A percentile compares a stretch with the other conserved stretches of the same genome.
These are phyloP conservation scores for Diplotaxis tenuifolia DNA, from an alignment of 345 rosid species.

Conservation along the genomic window DNA sequence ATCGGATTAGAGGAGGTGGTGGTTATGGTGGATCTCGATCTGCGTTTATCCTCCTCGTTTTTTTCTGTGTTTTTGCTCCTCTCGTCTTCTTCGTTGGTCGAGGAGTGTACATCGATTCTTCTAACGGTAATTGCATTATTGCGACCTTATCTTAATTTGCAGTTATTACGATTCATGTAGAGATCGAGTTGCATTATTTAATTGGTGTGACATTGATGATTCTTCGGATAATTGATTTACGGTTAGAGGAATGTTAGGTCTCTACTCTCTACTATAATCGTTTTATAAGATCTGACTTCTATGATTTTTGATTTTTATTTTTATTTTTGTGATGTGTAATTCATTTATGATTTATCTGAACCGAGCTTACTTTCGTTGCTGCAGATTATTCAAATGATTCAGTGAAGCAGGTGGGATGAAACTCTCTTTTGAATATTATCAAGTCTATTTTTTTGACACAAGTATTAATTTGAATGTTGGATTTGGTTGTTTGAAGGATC, in stretches of 20 bases:
- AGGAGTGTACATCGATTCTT: conserved; percentile 49
- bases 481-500: conserved; percentile 47
- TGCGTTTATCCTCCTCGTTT: conserved; percentile 42
- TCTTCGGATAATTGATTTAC: neutral
- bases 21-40: conserved; percentile 68
- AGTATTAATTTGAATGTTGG: conserved; percentile 6
- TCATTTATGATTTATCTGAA: neutral
- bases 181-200: conserved; percentile 1
- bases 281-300: neutral
- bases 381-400: conserved; percentile 57
- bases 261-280: neutral
- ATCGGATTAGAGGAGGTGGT: conserved; percentile 49
- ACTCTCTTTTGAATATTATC: neutral
- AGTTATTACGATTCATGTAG: neutral
- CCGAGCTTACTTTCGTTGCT: neutral
- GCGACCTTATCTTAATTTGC: neutral
- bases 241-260: neutral
- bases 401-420: conserved; percentile 49
- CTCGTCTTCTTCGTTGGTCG: conserved; percentile 69
- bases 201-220: conserved; percentile 5
- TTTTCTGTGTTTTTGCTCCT: conserved; percentile 64
- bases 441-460: neutral
- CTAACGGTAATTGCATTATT: conserved; percentile 45
- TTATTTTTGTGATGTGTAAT: neutral
- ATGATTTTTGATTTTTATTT: neutral